Percentiles rank a stretch among this genome's conserved stretches.
Evolutionary conservation across 2,329 filamentous ascomycete species (phyloP).

Genomic region (Fusarium brevicatenulatum): DNA sequence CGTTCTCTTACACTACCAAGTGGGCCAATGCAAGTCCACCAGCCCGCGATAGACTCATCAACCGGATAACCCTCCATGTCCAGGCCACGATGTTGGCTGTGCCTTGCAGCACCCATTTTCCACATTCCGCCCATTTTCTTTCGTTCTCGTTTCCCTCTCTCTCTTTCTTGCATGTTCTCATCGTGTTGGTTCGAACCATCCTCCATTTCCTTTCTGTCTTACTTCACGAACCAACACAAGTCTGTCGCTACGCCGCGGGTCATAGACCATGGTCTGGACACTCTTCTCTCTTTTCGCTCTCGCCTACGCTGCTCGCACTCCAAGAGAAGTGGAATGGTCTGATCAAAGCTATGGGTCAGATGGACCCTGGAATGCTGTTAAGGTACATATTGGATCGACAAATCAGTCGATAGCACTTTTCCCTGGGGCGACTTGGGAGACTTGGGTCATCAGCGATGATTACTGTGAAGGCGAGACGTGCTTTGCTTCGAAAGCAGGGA

Average conservation of each 20-base stretch:
- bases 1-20: background rate
- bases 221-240: no score
- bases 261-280: background rate
- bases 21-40: background rate
- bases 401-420: background rate
- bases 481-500: slow-evolving; percentile 5
- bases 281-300: background rate
- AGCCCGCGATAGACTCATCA: background rate
- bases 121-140: background rate
- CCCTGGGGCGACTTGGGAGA: slow-evolving; percentile 6
- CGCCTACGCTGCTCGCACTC: background rate
- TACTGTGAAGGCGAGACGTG: background rate
- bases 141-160: background rate
- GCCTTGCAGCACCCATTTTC: background rate
- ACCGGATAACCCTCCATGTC: background rate
- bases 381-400: background rate
- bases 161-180: background rate
- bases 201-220: no score
- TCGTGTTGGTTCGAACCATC: no score
- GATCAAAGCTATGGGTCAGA: slow-evolving; percentile 5
- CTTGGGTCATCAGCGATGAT: slow-evolving; percentile 4
- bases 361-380: slow-evolving; percentile 4
- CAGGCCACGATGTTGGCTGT: background rate
- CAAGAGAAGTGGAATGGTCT: slow-evolving; percentile 6
- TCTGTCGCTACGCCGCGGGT: background rate